Conservation (phyloP, 1,284 basidiomycete species). For the Ganoderma sp. region DNA sequence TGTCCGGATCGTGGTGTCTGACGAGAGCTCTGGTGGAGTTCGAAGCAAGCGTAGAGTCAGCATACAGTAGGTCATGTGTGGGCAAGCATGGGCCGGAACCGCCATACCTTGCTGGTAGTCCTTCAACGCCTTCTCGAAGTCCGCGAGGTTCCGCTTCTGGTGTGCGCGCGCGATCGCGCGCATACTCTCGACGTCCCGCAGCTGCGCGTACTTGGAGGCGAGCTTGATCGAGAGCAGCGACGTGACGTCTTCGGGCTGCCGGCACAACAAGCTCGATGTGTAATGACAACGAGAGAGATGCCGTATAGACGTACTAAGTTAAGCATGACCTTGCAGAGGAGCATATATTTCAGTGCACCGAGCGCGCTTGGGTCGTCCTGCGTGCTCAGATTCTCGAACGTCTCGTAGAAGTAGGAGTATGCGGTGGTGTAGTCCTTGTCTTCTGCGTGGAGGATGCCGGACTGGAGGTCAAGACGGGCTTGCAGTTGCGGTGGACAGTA, state of each 20-base stretch:
- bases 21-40: constrained; percentile 77
- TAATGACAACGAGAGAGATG: neutral
- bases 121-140: constrained; percentile 87
- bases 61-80: no score
- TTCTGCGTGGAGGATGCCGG: constrained; percentile 92
- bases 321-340: constrained; percentile 98
- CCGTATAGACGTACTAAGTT: constrained; percentile 69
- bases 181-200: constrained; percentile 93
- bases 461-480: constrained; percentile 91
- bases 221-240: constrained; percentile 88
- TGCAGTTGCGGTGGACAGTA: constrained; percentile 96
- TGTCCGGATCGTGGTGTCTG: constrained; percentile 92
- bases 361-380: constrained; percentile 81
- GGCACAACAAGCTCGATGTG: neutral
- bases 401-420: constrained; percentile 98
- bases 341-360: constrained; percentile 96
- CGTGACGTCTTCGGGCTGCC: constrained; percentile 90
- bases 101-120: constrained; percentile 84
- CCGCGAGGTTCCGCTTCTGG: constrained; percentile 86
- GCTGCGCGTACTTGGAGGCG: constrained; percentile 82
- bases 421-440: constrained; percentile 98
- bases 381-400: constrained; percentile 81
- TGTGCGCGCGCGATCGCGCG: constrained; percentile 93
- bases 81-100: constrained; percentile 25
- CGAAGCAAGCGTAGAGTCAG: no score